Percentiles rank a stretch among this genome's conserved stretches.
These are phyloP conservation scores for Musa schizocarpa DNA, from an alignment of 176 grass and related monocot species.

Conservation along the genomic window DNA sequence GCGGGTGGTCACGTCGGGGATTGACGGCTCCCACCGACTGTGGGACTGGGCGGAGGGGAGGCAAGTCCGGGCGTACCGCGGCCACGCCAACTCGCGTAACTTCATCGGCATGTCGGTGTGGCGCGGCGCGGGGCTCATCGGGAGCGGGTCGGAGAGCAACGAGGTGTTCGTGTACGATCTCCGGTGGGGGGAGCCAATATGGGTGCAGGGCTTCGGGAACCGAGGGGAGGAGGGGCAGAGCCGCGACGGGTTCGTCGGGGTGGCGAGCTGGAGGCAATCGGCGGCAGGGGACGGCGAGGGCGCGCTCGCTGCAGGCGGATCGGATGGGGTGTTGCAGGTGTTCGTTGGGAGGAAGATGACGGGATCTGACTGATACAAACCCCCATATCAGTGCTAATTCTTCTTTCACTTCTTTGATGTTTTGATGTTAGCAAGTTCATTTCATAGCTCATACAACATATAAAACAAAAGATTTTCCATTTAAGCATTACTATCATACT, in stretches of 20 bases:
- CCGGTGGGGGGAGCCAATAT: slow-evolving; percentile 65
- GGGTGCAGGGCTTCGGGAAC: slow-evolving; percentile 41
- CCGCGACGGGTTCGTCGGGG: slow-evolving; percentile 19
- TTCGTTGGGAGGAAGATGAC: background rate
- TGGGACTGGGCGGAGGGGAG: slow-evolving; percentile 45
- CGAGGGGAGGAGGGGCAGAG: background rate
- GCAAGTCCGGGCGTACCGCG: slow-evolving; percentile 63
- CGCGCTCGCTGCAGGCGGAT: background rate
- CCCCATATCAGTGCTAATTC: background rate
- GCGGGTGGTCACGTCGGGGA: slow-evolving; percentile 61
- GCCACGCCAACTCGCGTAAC: slow-evolving; percentile 66
- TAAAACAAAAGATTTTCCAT: no score
- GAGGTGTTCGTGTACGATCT: slow-evolving; percentile 95
- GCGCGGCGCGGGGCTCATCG: slow-evolving; percentile 45
- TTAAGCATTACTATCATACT: no score
- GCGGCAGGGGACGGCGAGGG: background rate
- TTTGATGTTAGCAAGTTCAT: background rate
- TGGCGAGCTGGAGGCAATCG: slow-evolving; percentile 23
- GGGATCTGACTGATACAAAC: background rate
- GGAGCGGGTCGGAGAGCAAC: slow-evolving; percentile 73
- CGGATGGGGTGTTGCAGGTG: slow-evolving; percentile 7
- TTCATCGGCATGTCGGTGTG: slow-evolving; percentile 93
- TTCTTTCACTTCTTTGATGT: background rate
- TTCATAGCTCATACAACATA: no score
- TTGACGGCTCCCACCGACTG: slow-evolving; percentile 62